Evolutionary conservation across 345 rosid genomes (phyloP), one percentile per base, ranked within the genome.

Genomic region (Erysimum cheiranthoides): DNA sequence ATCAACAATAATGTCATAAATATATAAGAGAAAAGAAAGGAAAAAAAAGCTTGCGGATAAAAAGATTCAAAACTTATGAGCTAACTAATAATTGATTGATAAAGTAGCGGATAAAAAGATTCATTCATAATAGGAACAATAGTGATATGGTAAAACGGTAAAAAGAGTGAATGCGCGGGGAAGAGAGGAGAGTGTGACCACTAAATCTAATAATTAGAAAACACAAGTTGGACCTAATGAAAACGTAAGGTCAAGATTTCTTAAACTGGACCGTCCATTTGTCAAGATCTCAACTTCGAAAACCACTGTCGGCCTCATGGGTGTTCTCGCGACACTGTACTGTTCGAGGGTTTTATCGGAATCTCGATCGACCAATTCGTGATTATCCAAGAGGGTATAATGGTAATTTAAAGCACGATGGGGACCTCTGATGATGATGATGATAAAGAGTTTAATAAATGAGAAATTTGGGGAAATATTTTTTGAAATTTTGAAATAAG

Each of bases 251-350:
- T 59, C 73, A n/a, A 60, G 11, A 17, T 49, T 43, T 54, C 32
- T 4, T 0, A 34, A 62, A 63, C 72, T 14, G 0, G 6, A 63
- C 80, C 76, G 80, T 77, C 54, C 67, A 64, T 65, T 49, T 64
- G 72, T 70, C 32, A 43, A 4, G 36, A 63, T 70, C 32, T 0
- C 14, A 62, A 68, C 75, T 13, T 18, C 18, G 2, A 10, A 14
- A 58, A 18, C n/a, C 31, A 13, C 10, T 65, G 81, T 77, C 81
- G 81, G 73, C 81, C 81, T 65, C 77, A 39, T 78, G 77, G 63
- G 49, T 34, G 54, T 40, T 30, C 76, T 17, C 40, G 0, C 63
- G 32, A 50, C 73, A 59, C 58, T 78, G 66, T 66, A 65, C 74
- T 43, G 64, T 61, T 17, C 5, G 18, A 70, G 73, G 77, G 50